phyloP scores from a whole-genome alignment of 345 rosid genomes.

The Camelina hispida region DNA sequence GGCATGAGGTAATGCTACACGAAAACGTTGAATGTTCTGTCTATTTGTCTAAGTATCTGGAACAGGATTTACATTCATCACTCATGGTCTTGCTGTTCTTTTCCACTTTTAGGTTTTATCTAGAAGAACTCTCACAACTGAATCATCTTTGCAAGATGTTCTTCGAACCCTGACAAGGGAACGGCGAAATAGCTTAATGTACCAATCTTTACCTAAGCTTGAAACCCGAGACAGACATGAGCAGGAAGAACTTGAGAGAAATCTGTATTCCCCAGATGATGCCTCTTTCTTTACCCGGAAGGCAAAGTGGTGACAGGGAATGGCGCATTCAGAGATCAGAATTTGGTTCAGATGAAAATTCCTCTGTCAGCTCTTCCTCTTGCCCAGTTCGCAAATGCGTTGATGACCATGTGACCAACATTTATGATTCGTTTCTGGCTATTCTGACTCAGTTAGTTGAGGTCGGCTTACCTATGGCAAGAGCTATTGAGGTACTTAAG shows the following conservation, averaged over 20 bases:
- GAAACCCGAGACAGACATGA: conserved; percentile 72
- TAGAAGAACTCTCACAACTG: conserved; percentile 65
- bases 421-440: conserved; percentile 64
- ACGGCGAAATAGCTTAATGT: conserved; percentile 50
- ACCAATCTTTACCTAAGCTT: conserved; percentile 52
- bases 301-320: conserved; percentile 86
- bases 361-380: conserved; percentile 58
- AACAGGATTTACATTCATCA: neutral
- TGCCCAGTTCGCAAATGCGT: conserved; percentile 73
- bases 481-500: conserved; percentile 58
- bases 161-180: conserved; percentile 62
- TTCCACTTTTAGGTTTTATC: conserved; percentile 59
- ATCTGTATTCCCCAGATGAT: conserved; percentile 58
- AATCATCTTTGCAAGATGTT: conserved; percentile 54
- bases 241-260: conserved; percentile 65
- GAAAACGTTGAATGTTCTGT: neutral
- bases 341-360: conserved; percentile 56
- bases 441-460: conserved; percentile 58
- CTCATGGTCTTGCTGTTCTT: conserved; percentile 16
- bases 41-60: neutral
- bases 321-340: conserved; percentile 88
- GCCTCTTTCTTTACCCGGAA: conserved; percentile 79
- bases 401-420: conserved; percentile 81
- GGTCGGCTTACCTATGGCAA: conserved; percentile 53
- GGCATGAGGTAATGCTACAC: conserved; percentile 73